Conservation (phyloP, 352 stramenopile species). For the Phytopythium sindhum region DNA sequence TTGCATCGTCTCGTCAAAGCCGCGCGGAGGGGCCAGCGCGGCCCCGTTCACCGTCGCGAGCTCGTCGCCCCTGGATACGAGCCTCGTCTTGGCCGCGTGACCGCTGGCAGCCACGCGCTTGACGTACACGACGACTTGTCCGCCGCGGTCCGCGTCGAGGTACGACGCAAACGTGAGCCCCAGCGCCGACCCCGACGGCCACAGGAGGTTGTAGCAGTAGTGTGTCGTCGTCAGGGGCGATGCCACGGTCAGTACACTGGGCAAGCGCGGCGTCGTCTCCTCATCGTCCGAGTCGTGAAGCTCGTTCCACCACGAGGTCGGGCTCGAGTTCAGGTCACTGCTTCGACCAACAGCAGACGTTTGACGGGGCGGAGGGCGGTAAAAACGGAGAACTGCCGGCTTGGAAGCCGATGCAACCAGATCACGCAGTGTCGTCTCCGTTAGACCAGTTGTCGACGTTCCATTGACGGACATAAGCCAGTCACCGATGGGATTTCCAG, state of each 20-base stretch:
- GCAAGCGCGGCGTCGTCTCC: background rate
- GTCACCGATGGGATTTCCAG: conserved; percentile 30
- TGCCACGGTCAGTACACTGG: background rate
- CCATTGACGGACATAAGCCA: conserved; percentile 37
- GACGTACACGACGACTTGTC: conserved; percentile 39
- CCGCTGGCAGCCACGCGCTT: conserved; percentile 28
- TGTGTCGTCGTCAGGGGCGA: background rate
- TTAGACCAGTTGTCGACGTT: conserved; percentile 20
- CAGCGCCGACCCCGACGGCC: conserved; percentile 26
- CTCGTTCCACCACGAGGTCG: conserved; percentile 15
- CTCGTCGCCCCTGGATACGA: conserved; percentile 35
- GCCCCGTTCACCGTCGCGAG: conserved; percentile 37
- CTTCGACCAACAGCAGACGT: background rate
- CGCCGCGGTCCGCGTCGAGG: conserved; percentile 24
- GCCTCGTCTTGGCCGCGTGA: conserved; percentile 26
- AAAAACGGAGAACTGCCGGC: conserved; percentile 35
- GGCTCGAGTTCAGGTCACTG: conserved; percentile 3
- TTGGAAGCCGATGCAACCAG: conserved; percentile 29
- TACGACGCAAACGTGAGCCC: conserved; percentile 45
- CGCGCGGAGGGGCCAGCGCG: conserved; percentile 19
- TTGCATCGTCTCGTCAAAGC: conserved; percentile 37
- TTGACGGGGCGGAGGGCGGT: conserved; percentile 10
- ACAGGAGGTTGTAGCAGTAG: conserved; percentile 39
- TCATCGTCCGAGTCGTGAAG: conserved; percentile 13
- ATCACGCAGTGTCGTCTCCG: conserved; percentile 20